Evolutionary conservation across 1,284 basidiomycete genomes (phyloP).

Genomic region (Cryptococcus deneoformans): DNA sequence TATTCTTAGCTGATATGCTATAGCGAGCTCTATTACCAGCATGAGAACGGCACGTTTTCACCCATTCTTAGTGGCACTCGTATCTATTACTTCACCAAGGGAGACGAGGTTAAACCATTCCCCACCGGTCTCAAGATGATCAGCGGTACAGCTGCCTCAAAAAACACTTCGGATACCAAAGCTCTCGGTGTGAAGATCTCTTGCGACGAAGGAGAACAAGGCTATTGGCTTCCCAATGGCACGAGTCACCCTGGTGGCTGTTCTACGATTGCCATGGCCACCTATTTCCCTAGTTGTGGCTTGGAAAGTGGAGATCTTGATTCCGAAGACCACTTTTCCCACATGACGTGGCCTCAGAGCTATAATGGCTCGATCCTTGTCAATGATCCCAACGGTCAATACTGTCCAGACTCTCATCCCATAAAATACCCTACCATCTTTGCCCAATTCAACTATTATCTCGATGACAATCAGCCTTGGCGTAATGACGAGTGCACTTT

Average conservation of each 20-base stretch:
- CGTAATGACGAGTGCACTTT: constrained; percentile 25
- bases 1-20: too few species aligned
- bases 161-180: constrained; percentile 20
- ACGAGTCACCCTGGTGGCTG: constrained; percentile 32
- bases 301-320: constrained; percentile 27
- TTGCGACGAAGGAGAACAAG: constrained; percentile 26
- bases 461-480: constrained; percentile 27
- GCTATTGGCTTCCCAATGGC: constrained; percentile 30
- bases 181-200: constrained; percentile 26
- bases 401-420: constrained; percentile 31
- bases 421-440: constrained; percentile 44
- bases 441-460: constrained; percentile 34
- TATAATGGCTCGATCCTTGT: constrained; percentile 15
- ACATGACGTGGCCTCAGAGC: constrained; percentile 42
- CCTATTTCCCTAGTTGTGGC: constrained; percentile 43
- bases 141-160: constrained; percentile 24
- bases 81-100: constrained; percentile 44
- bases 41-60: constrained; percentile 24
- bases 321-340: constrained; percentile 43
- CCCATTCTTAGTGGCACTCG: constrained; percentile 30
- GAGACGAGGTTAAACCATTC: constrained; percentile 37
- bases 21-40: constrained; percentile 27
- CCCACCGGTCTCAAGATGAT: constrained; percentile 46
- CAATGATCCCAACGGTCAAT: constrained; percentile 17
- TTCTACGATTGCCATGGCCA: constrained; percentile 15